Base-by-base conservation (phyloP, 305 asterid genomes). In the Stenogyne calaminthoides region DNA sequence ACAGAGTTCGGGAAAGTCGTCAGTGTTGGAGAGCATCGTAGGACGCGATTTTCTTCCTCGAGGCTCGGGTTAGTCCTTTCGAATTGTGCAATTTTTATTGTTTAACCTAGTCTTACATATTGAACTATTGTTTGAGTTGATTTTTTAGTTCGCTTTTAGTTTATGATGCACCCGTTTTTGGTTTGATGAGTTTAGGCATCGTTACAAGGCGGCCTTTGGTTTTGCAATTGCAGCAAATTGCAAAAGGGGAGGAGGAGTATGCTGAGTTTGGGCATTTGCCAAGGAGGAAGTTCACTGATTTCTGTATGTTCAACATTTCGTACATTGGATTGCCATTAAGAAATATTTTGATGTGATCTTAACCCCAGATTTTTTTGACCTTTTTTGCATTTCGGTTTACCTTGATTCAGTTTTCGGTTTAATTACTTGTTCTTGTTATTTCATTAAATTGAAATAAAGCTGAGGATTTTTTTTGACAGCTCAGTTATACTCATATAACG, bases 1-100 rank as follows among this genome's bases (percentile, higher is more conserved):
- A 62, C 89, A 94, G 99, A 94, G 99, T 85, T 94, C 98, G 40
- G 99, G 99, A 46, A 94, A 94, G 81, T 94, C 99, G 1, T 94
- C 99, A 0, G 97, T 94, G 76, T 75, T 94, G 91, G 99, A 94
- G 85, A 94, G 99, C 84, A 82, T 94, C 20, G 99, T 94, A 7
- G 98, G 99, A 49, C 78, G 98, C 47, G 99, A 94, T 85, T 94
- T 94, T 79, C 98, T 94, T 73, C 99, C 98, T 27, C 88, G 99
- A 79, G 99, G 99, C 76, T 94, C 97, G 75, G 99, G 99, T 94
- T 65, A 69, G 93, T 77, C 58, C 36, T 27, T 55, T 49, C 20
- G 9, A 4, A 36, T 69, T 54, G 1, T 22, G 11, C 54, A 52
- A 58, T 47, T 58, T 36, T 66, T 22, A 10, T 39, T 69, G 9